phyloP scores from a whole-genome alignment of 768 basidiomycete genomes.

The Pisolithus microcarpus region DNA sequence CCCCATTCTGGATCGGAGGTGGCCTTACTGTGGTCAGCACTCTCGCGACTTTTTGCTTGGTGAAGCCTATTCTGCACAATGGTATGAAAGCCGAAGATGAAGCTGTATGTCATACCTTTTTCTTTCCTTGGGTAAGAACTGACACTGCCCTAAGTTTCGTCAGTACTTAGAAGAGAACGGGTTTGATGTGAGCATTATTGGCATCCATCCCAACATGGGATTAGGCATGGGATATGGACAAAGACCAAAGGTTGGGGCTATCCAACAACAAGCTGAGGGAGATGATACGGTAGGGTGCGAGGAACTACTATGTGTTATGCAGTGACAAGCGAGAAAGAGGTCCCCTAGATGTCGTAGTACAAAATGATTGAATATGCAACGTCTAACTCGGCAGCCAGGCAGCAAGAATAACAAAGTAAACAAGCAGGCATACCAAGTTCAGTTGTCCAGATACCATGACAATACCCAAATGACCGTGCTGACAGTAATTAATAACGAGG shows the following conservation, averaged over 20 bases:
- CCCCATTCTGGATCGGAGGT: slow-evolving; percentile 84
- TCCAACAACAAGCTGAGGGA: too few species aligned
- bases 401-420: too few species aligned
- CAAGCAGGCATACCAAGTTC: too few species aligned
- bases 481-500: background rate
- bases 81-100: slow-evolving; percentile 75
- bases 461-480: background rate
- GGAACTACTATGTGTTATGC: too few species aligned
- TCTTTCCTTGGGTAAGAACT: slow-evolving; percentile 2
- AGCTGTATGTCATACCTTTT: slow-evolving; percentile 35
- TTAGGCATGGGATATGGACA: too few species aligned
- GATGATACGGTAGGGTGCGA: too few species aligned
- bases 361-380: too few species aligned
- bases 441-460: background rate
- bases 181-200: slow-evolving; percentile 64
- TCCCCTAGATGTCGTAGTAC: too few species aligned
- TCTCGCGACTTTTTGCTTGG: slow-evolving; percentile 59
- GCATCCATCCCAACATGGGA: too few species aligned
- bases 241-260: too few species aligned
- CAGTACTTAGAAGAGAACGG: slow-evolving; percentile 73
- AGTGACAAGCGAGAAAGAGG: too few species aligned
- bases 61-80: slow-evolving; percentile 66
- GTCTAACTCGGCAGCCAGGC: too few species aligned
- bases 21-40: slow-evolving; percentile 80
- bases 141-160: slow-evolving; percentile 53